A percentile compares a stretch with the other conserved stretches of the same genome.
phyloP scores from a whole-genome alignment of 352 stramenopile genomes.

The Globisporangium mamillatum region DNA sequence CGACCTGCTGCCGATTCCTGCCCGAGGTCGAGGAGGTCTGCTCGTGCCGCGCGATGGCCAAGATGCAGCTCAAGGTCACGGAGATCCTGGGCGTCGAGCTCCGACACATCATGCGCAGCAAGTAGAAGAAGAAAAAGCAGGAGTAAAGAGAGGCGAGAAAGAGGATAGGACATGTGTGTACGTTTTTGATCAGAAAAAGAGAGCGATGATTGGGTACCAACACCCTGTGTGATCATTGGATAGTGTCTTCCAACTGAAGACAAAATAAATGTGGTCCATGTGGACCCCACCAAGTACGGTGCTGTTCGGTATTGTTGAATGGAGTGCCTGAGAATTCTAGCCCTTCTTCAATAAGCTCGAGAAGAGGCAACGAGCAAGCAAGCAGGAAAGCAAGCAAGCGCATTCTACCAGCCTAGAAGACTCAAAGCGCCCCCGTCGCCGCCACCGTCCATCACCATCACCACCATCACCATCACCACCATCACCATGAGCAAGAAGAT shows the following conservation, averaged over 20 bases:
- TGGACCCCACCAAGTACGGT: neutral
- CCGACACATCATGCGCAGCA: slow-evolving; percentile 81
- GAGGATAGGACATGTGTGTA: neutral
- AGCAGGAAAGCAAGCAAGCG: neutral
- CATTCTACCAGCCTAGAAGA: neutral
- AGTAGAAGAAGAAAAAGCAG: slow-evolving; percentile 28
- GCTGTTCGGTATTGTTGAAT: neutral
- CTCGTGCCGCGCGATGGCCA: slow-evolving; percentile 70
- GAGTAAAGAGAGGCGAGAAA: neutral
- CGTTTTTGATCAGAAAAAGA: neutral
- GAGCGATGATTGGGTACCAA: neutral
- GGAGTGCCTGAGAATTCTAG: neutral
- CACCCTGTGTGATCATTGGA: no score
- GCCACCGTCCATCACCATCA: neutral
- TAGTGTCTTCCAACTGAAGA: neutral
- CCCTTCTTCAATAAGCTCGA: neutral
- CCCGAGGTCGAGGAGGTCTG: slow-evolving; percentile 84
- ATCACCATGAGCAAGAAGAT: slow-evolving; percentile 28
- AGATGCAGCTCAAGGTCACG: slow-evolving; percentile 82
- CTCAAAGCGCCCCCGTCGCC: neutral
- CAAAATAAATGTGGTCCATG: neutral
- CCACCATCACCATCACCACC: slow-evolving; percentile 16
- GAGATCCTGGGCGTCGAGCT: slow-evolving; percentile 84
- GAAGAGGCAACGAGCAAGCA: neutral
- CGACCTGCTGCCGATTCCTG: slow-evolving; percentile 75